Evolutionary conservation across 225 moss, liverwort and hornwort species (phyloP).

Genomic region (Sphagnum contortum): DNA sequence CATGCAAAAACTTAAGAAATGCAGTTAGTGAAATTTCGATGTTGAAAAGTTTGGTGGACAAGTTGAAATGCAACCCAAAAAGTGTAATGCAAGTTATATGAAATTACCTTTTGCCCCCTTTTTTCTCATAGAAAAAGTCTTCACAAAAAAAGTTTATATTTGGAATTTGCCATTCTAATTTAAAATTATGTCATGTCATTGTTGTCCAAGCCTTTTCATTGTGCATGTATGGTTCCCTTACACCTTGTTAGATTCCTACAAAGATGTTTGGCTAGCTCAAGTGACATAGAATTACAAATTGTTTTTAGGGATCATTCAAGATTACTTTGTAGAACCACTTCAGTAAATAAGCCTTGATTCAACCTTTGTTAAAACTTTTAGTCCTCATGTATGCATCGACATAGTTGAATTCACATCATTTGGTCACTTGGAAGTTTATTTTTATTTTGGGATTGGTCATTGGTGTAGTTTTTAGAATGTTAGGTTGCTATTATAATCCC

Average conservation of each 20-base stretch:
- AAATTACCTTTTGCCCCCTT: slow-evolving; percentile 85
- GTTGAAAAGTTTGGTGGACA: not conserved
- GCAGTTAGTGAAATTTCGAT: no score
- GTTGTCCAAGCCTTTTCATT: no score
- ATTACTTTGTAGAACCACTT: slow-evolving; percentile 77
- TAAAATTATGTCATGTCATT: no score
- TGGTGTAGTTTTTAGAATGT: no score
- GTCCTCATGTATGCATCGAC: not conserved
- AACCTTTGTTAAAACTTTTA: not conserved
- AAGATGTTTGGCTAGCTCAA: slow-evolving; percentile 50
- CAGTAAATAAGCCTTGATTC: slow-evolving; percentile 31
- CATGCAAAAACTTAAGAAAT: no score
- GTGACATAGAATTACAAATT: slow-evolving; percentile 32
- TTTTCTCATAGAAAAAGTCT: slow-evolving; percentile 93
- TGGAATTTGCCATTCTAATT: slow-evolving; percentile 1
- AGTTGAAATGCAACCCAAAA: slow-evolving; percentile 56
- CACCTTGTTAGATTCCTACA: slow-evolving; percentile 66
- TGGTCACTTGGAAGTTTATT: no score
- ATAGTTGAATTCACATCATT: not conserved
- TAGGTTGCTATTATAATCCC: no score
- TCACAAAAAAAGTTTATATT: slow-evolving; percentile 44
- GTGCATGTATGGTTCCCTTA: slow-evolving; percentile 81
- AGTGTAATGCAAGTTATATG: slow-evolving; percentile 67
- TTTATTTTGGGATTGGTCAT: no score
- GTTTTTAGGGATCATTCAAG: slow-evolving; percentile 62